These are phyloP conservation scores for Euphorbia lathyris DNA, from an alignment of 345 rosid species.

Conservation along the genomic window DNA sequence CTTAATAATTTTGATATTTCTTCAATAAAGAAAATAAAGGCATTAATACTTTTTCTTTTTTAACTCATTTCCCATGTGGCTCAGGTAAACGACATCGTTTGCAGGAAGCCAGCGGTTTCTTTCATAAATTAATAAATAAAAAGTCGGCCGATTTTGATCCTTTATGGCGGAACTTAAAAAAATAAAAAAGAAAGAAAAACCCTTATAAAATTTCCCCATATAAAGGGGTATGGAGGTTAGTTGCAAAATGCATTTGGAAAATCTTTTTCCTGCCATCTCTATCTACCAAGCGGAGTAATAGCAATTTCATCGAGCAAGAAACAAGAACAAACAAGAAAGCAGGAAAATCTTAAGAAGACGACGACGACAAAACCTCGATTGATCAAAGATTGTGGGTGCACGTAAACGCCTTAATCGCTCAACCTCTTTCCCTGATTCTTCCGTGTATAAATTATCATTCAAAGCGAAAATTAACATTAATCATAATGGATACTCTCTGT, in stretches of 20 bases:
- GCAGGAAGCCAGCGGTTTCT: too few relatives aligned
- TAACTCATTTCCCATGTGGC: too few relatives aligned
- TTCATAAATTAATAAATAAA: too few relatives aligned
- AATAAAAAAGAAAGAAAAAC: not conserved
- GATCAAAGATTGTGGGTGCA: conserved; percentile 38
- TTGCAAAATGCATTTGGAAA: conserved; percentile 14
- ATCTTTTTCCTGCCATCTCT: not conserved
- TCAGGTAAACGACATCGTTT: too few relatives aligned
- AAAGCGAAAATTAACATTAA: not conserved
- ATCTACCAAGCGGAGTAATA: not conserved
- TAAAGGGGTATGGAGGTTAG: conserved; percentile 7
- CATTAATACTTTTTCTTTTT: too few relatives aligned
- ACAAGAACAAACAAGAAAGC: not conserved
- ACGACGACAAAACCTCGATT: conserved; percentile 13
- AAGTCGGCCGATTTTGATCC: too few relatives aligned
- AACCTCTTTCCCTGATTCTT: not conserved
- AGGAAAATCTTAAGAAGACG: conserved; percentile 8
- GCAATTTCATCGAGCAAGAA: not conserved
- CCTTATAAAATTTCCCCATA: not conserved
- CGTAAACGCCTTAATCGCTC: conserved; percentile 30
- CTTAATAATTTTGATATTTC: too few relatives aligned
- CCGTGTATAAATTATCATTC: not conserved
- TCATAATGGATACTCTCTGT: conserved; percentile 47
- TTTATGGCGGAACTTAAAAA: not conserved
- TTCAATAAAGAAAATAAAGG: too few relatives aligned